Evolutionary conservation across 768 basidiomycete species (phyloP), one percentile per base, ranked within the genome.

Genomic region (Kockovaella imperatae): DNA sequence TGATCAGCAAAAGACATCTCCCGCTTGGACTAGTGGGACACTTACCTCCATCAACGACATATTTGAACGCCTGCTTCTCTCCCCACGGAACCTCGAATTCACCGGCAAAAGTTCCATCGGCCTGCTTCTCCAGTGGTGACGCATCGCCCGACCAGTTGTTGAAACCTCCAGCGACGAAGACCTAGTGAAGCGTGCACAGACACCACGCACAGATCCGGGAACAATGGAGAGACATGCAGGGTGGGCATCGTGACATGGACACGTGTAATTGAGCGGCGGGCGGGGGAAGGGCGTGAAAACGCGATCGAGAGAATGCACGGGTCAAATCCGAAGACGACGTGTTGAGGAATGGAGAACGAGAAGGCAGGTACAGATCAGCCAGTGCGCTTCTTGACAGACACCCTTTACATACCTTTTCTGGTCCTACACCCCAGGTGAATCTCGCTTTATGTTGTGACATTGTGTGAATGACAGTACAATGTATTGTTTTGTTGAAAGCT

Each of bases 41-140:
- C 60, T 48, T 48, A 63, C 64, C 64, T 20, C 69, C 69, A 54
- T 70, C 69, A 7, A 68, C 67, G 20, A 70, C 69, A 53, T 70
- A 70, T 50, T 70, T 70, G 60, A 67, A 70, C 25, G 69, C 67
- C 45, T 68, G 60, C 43, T 64, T 70, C 49, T 67, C 64, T 15
- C 67, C 69, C 54, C 55, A 70, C 31, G 67, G 67, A 11, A 70
- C 20, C 5, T 57, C 47, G 14, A 70, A 53, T 11, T 57, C 53
- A 13, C 51, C 60, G 8, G 50, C 48, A 41, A 65, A 70, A 29
- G 46, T 58, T 3, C 69, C 67, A 42, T 63, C 59, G 2, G 59
- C 28, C 40, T 63, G 57, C 48, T 60, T 62, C 10, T 63, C n/a
- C 8, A 70, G 50, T 1, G 59, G 59, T 24, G 65, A 60, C 15